These are phyloP conservation scores for Phytophthora megakarya DNA, from an alignment of 352 stramenopile species.

Conservation along the genomic window DNA sequence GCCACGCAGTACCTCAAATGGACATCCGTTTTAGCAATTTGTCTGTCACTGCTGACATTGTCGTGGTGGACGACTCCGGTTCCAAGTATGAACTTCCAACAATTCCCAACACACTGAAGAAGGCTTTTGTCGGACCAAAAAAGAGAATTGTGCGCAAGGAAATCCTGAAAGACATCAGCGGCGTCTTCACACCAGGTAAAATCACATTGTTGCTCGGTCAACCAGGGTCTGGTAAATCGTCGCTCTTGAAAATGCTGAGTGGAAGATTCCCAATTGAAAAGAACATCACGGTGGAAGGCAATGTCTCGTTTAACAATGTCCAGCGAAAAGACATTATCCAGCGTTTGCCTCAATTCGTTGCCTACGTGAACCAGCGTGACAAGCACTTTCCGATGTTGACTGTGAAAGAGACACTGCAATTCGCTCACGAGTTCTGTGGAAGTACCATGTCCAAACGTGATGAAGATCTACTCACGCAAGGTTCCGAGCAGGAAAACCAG, in stretches of 20 bases:
- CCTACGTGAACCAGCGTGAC: conserved; percentile 21
- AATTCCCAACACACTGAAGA: conserved; percentile 30
- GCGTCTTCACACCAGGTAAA: conserved; percentile 19
- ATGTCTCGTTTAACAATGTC: conserved; percentile 21
- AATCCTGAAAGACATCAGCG: conserved; percentile 31
- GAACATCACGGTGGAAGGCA: conserved; percentile 22
- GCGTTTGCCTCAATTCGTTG: conserved; percentile 17
- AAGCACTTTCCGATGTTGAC: conserved; percentile 23
- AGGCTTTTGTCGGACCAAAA: conserved; percentile 25
- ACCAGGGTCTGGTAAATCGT: conserved; percentile 18
- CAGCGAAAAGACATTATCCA: conserved; percentile 8
- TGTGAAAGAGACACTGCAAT: conserved; percentile 23
- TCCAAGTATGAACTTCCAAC: conserved; percentile 38
- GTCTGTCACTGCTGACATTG: conserved; percentile 21
- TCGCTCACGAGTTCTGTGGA: conserved; percentile 14
- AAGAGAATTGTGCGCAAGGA: conserved; percentile 29
- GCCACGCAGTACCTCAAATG: conserved; percentile 28
- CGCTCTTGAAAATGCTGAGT: conserved; percentile 18
- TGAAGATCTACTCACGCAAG: neutral
- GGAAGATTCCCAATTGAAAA: conserved; percentile 28
- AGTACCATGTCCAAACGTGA: neutral
- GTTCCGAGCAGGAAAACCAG: conserved; percentile 1
- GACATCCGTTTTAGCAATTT: conserved; percentile 37
- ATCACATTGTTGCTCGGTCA: conserved; percentile 25
- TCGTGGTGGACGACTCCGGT: conserved; percentile 23